Conservation (phyloP, 495 filamentous ascomycete genomes). For the Penicillium malachiteum region DNA sequence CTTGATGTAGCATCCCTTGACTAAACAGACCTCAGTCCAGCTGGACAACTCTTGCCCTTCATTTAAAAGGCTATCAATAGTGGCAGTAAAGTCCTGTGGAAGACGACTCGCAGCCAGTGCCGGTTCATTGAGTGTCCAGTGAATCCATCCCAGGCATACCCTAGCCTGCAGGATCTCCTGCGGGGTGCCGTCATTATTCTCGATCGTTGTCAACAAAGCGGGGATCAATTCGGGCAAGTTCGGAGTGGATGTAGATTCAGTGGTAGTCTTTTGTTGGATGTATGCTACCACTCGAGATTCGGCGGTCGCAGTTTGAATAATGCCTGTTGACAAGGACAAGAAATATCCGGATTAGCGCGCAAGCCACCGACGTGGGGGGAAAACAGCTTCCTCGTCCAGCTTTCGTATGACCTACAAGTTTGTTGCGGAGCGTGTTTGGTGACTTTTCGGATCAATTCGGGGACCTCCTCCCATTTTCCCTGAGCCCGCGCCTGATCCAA, state of each 20-base stretch:
- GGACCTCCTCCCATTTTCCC: constrained; percentile 85
- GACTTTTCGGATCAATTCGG: constrained; percentile 85
- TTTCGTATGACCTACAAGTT: constrained; percentile 58
- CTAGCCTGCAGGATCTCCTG: constrained; percentile 79
- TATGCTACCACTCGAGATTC: constrained; percentile 64
- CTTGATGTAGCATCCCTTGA: constrained; percentile 75
- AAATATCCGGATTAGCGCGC: constrained; percentile 15
- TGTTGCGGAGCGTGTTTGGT: constrained; percentile 88
- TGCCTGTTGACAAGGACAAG: constrained; percentile 49
- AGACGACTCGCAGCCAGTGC: constrained; percentile 58
- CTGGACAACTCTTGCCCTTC: constrained; percentile 50
- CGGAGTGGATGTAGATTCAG: constrained; percentile 44
- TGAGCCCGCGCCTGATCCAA: constrained; percentile 85
- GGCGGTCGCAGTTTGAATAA: constrained; percentile 70
- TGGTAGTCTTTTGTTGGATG: constrained; percentile 34
- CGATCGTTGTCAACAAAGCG: constrained; percentile 61
- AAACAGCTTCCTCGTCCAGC: background rate
- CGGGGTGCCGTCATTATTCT: constrained; percentile 52
- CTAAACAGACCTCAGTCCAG: constrained; percentile 77
- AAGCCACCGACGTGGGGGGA: constrained; percentile 10
- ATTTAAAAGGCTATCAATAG: constrained; percentile 45
- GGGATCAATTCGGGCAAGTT: constrained; percentile 63
- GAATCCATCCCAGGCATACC: constrained; percentile 79
- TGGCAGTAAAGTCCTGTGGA: constrained; percentile 58
- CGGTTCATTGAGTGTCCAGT: constrained; percentile 72